Base-by-base conservation (phyloP, 192 early-diverging fungal genomes). In the Gryganskiella cystojenkinii region DNA sequence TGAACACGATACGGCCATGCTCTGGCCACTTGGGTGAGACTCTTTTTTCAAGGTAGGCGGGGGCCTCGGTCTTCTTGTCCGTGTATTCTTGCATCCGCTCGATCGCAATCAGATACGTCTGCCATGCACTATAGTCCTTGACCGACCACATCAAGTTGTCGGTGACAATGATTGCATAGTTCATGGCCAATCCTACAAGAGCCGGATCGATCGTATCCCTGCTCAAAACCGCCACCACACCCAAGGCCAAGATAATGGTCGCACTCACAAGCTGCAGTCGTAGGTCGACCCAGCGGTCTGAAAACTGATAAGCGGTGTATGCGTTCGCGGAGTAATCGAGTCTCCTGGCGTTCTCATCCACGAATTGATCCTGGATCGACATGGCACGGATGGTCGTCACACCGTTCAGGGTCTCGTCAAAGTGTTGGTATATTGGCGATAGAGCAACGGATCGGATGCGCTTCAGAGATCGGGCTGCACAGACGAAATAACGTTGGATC, bases 21-120 rank as follows among this genome's bases (percentile, higher is more conserved):
- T 61, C 56, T 1, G 97, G 96, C 96, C 91, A 93, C 13, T 51
- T 45, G 17, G 63, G 64, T 10, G 87, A 86, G 15, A 68, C 42
- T 14, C 33, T 28, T 14, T 70, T 65, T 2, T 80, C 69, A 37
- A 85, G 78, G 8, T 87, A 57, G 56, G 83, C 82, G 1, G 90
- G 82, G 0, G 89, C 83, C 71, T 98, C 96, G 51, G 95, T 90
- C 42, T 91, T 89, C 28, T 96, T 86, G 9, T 82, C 82, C 31
- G 90, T 55, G 56, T 95, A 98, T 80, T 97, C 95, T 56, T 88
- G 73, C 6, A 95, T 71, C 3, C 96, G 89, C 83, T 98, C 96
- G 24, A 96, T 90, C 1, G 90, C 82, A 46, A 92, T 92, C 82
- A 95, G 82, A 67, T 81, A 84, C 83, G 95, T 90, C 62, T 98